phyloP scores from a whole-genome alignment of 345 rosid genomes.

The Citrus unshiu region DNA sequence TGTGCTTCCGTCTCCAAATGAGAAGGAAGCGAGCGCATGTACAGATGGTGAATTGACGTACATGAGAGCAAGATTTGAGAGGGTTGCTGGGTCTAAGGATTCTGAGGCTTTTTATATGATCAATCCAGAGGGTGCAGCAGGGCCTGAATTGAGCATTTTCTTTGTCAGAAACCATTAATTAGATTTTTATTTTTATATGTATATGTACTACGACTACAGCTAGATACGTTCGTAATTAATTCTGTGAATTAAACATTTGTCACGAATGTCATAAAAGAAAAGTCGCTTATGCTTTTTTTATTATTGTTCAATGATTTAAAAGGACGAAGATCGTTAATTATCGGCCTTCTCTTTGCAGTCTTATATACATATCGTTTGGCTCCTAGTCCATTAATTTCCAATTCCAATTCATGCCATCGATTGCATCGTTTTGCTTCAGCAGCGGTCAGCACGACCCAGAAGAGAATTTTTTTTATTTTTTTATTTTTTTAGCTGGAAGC shows the following conservation, averaged over 20 bases:
- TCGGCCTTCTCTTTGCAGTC: neutral
- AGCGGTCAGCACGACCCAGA: neutral
- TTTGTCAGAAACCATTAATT: constrained; percentile 61
- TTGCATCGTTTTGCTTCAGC: neutral
- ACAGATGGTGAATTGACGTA: constrained; percentile 75
- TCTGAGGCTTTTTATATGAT: constrained; percentile 93
- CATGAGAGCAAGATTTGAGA: constrained; percentile 85
- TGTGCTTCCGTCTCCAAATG: constrained; percentile 68
- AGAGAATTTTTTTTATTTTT: neutral
- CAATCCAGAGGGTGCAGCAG: constrained; percentile 85
- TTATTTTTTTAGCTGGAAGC: neutral
- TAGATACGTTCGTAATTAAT: neutral
- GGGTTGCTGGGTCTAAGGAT: constrained; percentile 86
- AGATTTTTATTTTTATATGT: no score
- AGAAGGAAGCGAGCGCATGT: constrained; percentile 33
- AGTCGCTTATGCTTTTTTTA: neutral
- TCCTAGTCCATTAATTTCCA: neutral
- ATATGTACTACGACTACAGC: no score
- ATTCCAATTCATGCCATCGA: neutral
- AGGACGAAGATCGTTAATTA: neutral
- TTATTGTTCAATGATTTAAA: neutral
- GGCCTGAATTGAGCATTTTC: constrained; percentile 90
- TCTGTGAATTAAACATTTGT: neutral
- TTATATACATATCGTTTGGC: no score
- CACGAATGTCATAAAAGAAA: neutral